Evolutionary conservation across 352 stramenopile species (phyloP), one percentile per base, ranked within the genome.

Genomic region (Phytophthora niederhauseri): DNA sequence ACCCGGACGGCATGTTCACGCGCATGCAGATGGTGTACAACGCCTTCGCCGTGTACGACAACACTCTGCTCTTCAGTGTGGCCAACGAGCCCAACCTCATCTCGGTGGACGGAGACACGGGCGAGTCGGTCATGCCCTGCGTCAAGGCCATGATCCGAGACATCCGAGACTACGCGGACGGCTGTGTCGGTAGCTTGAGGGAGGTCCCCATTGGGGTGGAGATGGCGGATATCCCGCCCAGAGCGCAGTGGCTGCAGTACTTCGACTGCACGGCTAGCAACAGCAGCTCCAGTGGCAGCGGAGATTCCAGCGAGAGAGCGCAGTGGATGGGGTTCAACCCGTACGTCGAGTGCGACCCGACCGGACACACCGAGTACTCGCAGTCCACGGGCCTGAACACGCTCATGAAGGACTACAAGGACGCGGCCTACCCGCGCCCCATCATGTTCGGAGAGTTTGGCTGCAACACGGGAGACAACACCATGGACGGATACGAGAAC

Each of bases 391-490:
- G 81, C 1, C 66, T 92, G 3, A 50, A 80, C 22, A 80, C 64
- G 19, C 76, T 92, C 26, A 88, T 90, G 80, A 69, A 72, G 11
- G 80, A 89, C 58, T 90, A 90, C 70, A 75, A 76, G 14, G 51
- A 73, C 4, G 64, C 73, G 8, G 79, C 66, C 0, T 89, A 89
- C 53, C 56, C 79, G 3, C 78, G 82, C 5, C 84, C 84, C 19
- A 70, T 92, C 62, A 88, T 92, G 72, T 89, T 92, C 57, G 84
- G 84, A 49, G 81, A 92, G 64, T 92, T 85, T 57, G 81, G 84
- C 26, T 90, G 84, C 74, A 89, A 89, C 38, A 72, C 70, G 30
- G 81, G 80, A 61, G 69, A 76, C 19, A 90, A 92, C 61, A 90
- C 84, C 6, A 82, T 92, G 61, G 76, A 88, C 24, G 81, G 78